Base-by-base conservation (phyloP, 164 flowering plant species). In the Platanus orientalis region DNA sequence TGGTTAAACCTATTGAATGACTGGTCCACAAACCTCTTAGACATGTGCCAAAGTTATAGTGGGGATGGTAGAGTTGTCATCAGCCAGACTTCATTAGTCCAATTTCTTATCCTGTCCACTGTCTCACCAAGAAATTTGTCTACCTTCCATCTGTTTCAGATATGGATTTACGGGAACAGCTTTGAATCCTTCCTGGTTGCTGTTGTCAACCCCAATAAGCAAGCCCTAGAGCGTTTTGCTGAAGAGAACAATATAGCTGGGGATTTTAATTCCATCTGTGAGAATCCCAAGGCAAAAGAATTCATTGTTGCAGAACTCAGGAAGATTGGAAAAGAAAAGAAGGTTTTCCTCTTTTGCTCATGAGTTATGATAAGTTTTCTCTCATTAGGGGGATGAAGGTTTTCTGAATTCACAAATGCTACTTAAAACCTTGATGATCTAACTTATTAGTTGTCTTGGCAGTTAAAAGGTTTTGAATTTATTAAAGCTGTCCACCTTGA, bases 91-190 rank as follows among this genome's bases (percentile, higher is more conserved):
- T 20, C 26, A 50, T 20, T 50, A 11, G 7, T 50, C 3, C 26
- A 10, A 13, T 50, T 50, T 19, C 20, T 24, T 5, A 50, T 50
- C n/a, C n/a, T 24, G 23, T 10, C 23, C 16, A 20, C 26, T 20
- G 52, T 13, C 23, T 17, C 26, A 50, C 11, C 11, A 50, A 50
- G 11, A 20, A 20, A 24, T 50, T 5, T 0, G 12, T 36, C 42
- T 14, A 36, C 42, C 36, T 45, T 34, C 61, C 26, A n/a, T 72
- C 19, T 60, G 44, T 73, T 71, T 72, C 84, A 94, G 98, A 81
- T 95, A 73, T 95, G 99, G 97, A 70, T 95, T 16, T 90, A 95
- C 65, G 99, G 98, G 16, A 90, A 83, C 80, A 95, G 97, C 80
- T 95, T 81, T 30, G 86, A 95, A 76, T 84, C 97, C 39, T 88